Percentiles rank a stretch among this genome's conserved stretches.
phyloP scores from a whole-genome alignment of 192 early-diverging fungal species.

The Coemansia sp. region DNA sequence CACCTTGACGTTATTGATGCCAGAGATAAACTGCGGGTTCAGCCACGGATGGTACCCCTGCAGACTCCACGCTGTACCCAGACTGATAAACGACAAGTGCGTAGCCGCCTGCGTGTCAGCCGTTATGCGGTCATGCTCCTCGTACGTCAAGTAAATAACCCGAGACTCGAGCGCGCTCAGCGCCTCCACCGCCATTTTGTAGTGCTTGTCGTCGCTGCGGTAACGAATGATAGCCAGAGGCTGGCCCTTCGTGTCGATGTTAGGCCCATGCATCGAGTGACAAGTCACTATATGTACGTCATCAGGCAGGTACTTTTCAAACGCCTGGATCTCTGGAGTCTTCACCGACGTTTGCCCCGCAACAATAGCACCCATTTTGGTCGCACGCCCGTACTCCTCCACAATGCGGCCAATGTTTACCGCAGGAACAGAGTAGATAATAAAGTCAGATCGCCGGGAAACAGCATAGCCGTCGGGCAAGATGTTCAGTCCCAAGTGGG shows the following conservation, averaged over 20 bases:
- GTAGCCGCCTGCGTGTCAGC: constrained; percentile 98
- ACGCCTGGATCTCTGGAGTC: constrained; percentile 89
- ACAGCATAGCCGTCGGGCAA: constrained; percentile 83
- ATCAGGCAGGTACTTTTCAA: constrained; percentile 79
- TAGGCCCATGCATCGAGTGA: constrained; percentile 96
- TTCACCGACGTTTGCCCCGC: constrained; percentile 97
- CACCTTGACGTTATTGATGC: constrained; percentile 97
- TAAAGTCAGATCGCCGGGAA: constrained; percentile 81
- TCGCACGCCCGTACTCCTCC: constrained; percentile 83
- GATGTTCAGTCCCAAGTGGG: constrained; percentile 58
- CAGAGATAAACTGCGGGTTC: constrained; percentile 83
- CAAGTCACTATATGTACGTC: constrained; percentile 96
- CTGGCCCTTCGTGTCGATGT: constrained; percentile 79
- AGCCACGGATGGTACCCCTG: constrained; percentile 89
- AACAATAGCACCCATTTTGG: constrained; percentile 86
- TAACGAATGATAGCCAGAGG: constrained; percentile 85
- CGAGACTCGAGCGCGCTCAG: constrained; percentile 79
- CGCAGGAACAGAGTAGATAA: constrained; percentile 96
- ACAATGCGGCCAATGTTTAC: constrained; percentile 84
- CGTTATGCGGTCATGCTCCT: constrained; percentile 94
- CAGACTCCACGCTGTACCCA: constrained; percentile 94
- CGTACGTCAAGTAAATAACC: constrained; percentile 75
- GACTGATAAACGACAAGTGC: constrained; percentile 91
- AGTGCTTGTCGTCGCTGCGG: constrained; percentile 63
- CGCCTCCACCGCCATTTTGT: constrained; percentile 64